Evolutionary conservation across 495 filamentous ascomycete genomes (phyloP), one percentile per base, ranked within the genome.

Genomic region (Trichocladium antarcticum): DNA sequence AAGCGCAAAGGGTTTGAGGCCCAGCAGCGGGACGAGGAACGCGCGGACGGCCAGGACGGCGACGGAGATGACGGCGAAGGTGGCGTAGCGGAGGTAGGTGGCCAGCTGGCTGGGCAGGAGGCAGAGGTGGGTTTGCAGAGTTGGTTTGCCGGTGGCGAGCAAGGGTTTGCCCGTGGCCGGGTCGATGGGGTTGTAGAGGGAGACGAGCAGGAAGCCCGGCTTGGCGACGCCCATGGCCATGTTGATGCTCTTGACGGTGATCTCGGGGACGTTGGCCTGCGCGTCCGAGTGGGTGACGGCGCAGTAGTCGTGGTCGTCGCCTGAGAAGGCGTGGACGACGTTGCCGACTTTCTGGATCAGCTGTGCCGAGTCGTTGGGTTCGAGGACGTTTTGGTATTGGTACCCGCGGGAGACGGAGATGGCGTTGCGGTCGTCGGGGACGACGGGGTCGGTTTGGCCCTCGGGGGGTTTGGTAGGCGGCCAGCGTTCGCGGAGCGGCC

Each of bases 221-320:
- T 76, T 79, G 0, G 84, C 76, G 19, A 99, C 85, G n/a, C 93
- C 90, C 92, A 97, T 97, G 6, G 88, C 87, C 87, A 87, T 95
- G 53, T 80, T 88, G 34, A 94, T 72, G 54, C 80, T 85, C 66
- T 99, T 99, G 47, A 97, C 88, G 0, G 93, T 97, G 54, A 96
- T 89, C 57, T 99, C 93, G 21, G 73, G 77, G 1, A 90, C 82
- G 36, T 75, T 77, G 6, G 71, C 71, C 49, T 77, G 74, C 15
- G 75, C 66, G 9, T 72, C 77, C 49, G 81, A 74, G 61, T 99
- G 93, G 1, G 76, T 67, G 20, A 97, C 66, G 47, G 95, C 89
- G 66, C 93, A 99, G 68, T 97, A 95, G 65, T 99, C 93, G 66
- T 99, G 93, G 64, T 99, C 93, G 57, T 99, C 93, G 1, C 93